These are phyloP conservation scores for Endothia cerciana DNA, from an alignment of 2,329 filamentous ascomycete species.

Conservation along the genomic window DNA sequence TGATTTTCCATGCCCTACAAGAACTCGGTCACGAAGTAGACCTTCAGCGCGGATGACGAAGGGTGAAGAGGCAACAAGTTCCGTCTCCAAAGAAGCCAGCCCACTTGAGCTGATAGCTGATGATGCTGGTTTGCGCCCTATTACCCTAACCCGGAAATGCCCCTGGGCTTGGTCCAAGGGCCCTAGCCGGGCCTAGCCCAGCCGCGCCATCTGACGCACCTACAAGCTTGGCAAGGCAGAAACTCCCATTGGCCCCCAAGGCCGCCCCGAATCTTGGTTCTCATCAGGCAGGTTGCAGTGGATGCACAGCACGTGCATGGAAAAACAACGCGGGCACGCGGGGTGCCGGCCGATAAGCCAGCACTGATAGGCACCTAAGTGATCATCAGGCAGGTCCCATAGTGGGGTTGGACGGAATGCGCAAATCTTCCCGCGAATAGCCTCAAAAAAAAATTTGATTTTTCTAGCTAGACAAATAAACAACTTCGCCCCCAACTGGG, in stretches of 20 bases:
- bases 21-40: no score
- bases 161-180: constrained; percentile 15
- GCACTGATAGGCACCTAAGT: constrained; percentile 3
- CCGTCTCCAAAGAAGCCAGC: no score
- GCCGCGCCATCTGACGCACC: background rate
- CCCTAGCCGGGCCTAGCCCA: background rate
- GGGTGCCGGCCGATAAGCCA: background rate
- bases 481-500: background rate
- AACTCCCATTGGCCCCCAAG: background rate
- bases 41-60: no score
- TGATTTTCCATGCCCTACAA: no score
- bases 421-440: constrained; percentile 15
- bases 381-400: constrained; percentile 4
- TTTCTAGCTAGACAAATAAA: background rate
- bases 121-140: background rate
- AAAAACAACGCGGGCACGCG: background rate
- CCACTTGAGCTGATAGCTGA: no score
- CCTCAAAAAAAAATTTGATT: constrained; percentile 1
- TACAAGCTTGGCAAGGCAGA: background rate
- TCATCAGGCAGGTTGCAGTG: background rate
- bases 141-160: constrained; percentile 1
- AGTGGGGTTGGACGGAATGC: constrained; percentile 7
- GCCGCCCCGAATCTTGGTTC: background rate
- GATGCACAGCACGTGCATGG: background rate
- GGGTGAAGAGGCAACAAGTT: no score